Evolutionary conservation across 176 grass and related monocot genomes (phyloP), one percentile per base, ranked within the genome.

Genomic region (Carex parvula): DNA sequence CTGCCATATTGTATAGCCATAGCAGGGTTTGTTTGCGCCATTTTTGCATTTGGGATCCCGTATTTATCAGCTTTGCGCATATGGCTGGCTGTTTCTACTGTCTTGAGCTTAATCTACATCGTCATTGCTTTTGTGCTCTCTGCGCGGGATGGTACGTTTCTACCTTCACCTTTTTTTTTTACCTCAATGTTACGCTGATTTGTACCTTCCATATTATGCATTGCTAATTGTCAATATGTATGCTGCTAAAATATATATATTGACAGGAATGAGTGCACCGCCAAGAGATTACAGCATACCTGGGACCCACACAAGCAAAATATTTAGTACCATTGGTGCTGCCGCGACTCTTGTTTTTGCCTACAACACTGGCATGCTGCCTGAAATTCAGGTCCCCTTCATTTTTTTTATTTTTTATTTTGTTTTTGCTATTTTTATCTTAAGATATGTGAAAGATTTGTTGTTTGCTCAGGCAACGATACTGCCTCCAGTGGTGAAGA

Each of bases 291-390:
- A 98, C 18, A 90, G 39, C 87, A 94, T 94, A 81, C 92, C 90
- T 62, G 86, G 65, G 82, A 84, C 87, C 62, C 84, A 86, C 55
- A 82, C 75, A 32, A 80, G 21, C 59, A 94, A 77, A 42, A 76
- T 91, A 73, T 98, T 93, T 85, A 93, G 72, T 86, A 94, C 87
- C 0, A 98, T 98, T 76, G 95, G 95, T 85, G 86, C 91, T 76
- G 69, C 85, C 48, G 92, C 95, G 39, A 87, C 86, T 86, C 92
- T 94, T 79, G 95, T 98, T 70, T 94, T 98, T 87, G 91, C 91
- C 70, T 94, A 98, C 86, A 98, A 98, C 82, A 94, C 95, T 4
- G 92, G 95, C 76, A 98, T 94, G 95, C 82, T 98, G 13, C 95
- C 95, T 80, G 95, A 98, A 86, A 98, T 98, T 85, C 95, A 98